Base-by-base conservation (phyloP, 1,284 basidiomycete genomes). In the Leccinum subrobustum region DNA sequence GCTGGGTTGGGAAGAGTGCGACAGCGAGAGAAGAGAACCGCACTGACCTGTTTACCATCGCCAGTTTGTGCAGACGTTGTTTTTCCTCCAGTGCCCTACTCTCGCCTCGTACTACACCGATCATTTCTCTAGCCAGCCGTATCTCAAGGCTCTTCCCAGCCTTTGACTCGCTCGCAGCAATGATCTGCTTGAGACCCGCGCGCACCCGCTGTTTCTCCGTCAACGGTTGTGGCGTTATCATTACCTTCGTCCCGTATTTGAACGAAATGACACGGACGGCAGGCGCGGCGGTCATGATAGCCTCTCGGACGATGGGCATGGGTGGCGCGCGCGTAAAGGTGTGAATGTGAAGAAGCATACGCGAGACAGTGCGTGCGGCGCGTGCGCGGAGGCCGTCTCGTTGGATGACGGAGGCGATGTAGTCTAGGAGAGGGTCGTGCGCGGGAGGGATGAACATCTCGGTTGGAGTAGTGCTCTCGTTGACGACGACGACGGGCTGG, bases 1-100 rank as follows among this genome's bases (percentile, higher is more conserved):
- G 25, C 8, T 59, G 5, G 18, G 25, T 61, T 12, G 31, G 47
- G 1, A 3, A 4, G 9, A 51, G 4, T 20, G 18, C 3, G 39
- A 31, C 3, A 7, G 14, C 14, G 1, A 60, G n/a, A 16, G 29
- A 7, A 7, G 25, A 8, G 7, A 35, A 48, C 16, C 7, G 5
- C 0, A 33, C 89, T 60, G 65, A 93, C 92, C 94, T 88, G 75
- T 93, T 93, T 37, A 90, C 81, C 79, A 89, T 90, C 1, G 89
- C 95, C 42, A 83, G 69, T 67, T 80, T 82, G 73, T 96, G 94
- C 56, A 84, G 72, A 58, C 84, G 79, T 39, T 59, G 29, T 31
- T 67, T 67, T 52, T 68, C 65, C 77, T 81, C 78, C 61, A 88
- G 77, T 35, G 81, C 81, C 33, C 79, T 79, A 54, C 82, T 84